Percentiles rank a stretch among this genome's conserved stretches.
phyloP scores from a whole-genome alignment of 1,284 basidiomycete genomes.

The Irpex sp. region DNA sequence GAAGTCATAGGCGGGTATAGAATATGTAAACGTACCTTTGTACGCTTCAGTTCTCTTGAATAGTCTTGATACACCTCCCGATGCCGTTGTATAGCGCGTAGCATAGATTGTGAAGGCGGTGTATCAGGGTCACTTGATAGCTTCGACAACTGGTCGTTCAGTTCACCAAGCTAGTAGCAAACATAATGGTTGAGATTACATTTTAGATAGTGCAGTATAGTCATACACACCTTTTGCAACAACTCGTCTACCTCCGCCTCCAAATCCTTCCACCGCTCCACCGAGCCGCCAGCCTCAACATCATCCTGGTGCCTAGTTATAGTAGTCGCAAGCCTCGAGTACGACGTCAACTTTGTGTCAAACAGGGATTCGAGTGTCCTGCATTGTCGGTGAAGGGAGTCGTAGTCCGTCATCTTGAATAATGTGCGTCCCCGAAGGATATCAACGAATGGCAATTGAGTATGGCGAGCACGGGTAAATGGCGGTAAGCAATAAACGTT shows the following conservation, averaged over 20 bases:
- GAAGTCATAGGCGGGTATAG: too few species aligned
- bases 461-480: neutral
- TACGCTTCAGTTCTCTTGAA: conserved; percentile 76
- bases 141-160: conserved; percentile 70
- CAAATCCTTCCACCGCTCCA: conserved; percentile 73
- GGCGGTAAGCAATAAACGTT: neutral
- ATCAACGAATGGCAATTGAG: neutral
- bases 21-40: conserved; percentile 58
- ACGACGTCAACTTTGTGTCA: conserved; percentile 86
- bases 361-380: conserved; percentile 89
- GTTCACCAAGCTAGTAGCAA: conserved; percentile 69
- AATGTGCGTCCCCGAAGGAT: neutral
- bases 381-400: conserved; percentile 81
- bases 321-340: conserved; percentile 79
- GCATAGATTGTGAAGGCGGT: conserved; percentile 80
- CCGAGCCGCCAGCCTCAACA: conserved; percentile 66
- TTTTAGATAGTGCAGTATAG: neutral
- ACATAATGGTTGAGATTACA: neutral
- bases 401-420: conserved; percentile 63
- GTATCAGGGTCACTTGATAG: conserved; percentile 71
- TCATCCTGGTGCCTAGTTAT: conserved; percentile 63
- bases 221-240: conserved; percentile 68
- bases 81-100: conserved; percentile 88
- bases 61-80: conserved; percentile 89
- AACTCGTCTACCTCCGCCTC: conserved; percentile 87